Evolutionary conservation across 306 rosid species (phyloP), one percentile per base, ranked within the genome.

Genomic region (Crotalaria pallida): DNA sequence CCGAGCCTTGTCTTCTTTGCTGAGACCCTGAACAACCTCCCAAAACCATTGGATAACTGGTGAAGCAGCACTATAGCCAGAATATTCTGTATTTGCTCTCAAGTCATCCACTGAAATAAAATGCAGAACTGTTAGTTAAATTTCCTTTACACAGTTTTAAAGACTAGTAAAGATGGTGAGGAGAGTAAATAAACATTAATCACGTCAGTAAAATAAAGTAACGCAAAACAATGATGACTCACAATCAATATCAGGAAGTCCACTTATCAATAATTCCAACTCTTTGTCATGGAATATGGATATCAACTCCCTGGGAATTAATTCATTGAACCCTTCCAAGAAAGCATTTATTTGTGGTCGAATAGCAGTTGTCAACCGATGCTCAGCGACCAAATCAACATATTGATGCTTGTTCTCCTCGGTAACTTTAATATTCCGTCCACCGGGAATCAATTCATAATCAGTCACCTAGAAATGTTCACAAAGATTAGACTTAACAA

Each of bases 181-280:
- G 40, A 65, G 62, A 62, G 58, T 11, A 58, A 67, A 43, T 6
- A 55, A 27, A 65, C 12, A 22, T 22, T 29, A 41, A 45, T 11
- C 43, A 44, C 43, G 9, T 64, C 62, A 40, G n/a, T 10, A 27
- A n/a, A n/a, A n/a, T n/a, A n/a, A 72, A 40, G 53, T 10, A 45
- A 53, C 18, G 50, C 29, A 59, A 52, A 43, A 13, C 22, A 18
- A 66, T n/a, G 61, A 17, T n/a, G 26, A 74, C 97, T 88, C 65
- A 95, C 99, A 61, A 81, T 95, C 99, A 38, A 95, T 91, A 82
- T 95, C 99, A 21, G 99, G 99, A 83, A 95, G 99, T 66, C 99
- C 99, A 72, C 97, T 91, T 66, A 95, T 87, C 89, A 95, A 77
- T 60, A 95, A 84, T 67, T 95, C 99, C 70, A 95, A 84, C 79